phyloP scores from a whole-genome alignment of 306 rosid species.

The Cucumis hystrix region DNA sequence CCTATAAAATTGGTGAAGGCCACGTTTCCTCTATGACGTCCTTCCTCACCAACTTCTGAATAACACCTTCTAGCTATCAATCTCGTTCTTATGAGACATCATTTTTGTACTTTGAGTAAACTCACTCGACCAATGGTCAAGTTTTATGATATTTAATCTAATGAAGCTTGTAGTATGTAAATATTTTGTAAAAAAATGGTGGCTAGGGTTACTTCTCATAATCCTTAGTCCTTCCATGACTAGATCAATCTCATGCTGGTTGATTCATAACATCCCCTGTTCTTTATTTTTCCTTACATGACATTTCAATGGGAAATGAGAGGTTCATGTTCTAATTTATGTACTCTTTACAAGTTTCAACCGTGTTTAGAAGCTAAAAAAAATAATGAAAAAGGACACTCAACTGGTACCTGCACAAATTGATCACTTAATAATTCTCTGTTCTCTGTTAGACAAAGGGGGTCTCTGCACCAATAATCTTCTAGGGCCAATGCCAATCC shows the following conservation, averaged over 20 bases:
- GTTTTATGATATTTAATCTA: background rate
- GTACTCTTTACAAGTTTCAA: background rate
- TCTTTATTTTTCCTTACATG: background rate
- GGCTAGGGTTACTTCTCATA: background rate
- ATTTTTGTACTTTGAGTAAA: background rate
- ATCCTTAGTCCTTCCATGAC: background rate
- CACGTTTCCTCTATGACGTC: background rate
- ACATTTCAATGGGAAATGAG: background rate
- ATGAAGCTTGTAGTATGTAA: background rate
- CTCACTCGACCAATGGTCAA: background rate
- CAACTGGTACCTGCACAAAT: background rate
- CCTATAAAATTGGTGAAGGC: background rate
- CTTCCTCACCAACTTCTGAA: background rate
- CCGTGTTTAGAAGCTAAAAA: background rate
- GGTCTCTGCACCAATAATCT: background rate
- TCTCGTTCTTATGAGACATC: background rate
- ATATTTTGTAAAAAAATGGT: background rate
- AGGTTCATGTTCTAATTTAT: background rate
- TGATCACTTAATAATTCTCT: background rate
- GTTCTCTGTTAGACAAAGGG: background rate
- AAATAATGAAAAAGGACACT: background rate
- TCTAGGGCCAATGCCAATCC: background rate
- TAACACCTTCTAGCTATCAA: background rate
- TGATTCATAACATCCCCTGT: background rate
- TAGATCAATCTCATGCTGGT: background rate